These are phyloP conservation scores for Plasmodium billcollinsi DNA, from an alignment of 169 alveolate species.

Conservation along the genomic window DNA sequence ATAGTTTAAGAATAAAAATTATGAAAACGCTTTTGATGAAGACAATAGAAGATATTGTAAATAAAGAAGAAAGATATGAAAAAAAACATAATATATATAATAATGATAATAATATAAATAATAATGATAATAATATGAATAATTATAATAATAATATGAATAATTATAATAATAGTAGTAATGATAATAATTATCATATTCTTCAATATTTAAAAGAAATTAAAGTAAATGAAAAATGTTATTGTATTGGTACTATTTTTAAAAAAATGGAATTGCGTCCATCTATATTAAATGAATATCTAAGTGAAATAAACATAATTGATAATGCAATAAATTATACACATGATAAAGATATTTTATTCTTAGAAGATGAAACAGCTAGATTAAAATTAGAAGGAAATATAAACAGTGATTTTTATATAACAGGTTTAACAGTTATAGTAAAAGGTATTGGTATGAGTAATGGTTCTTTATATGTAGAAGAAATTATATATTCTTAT, in stretches of 20 bases:
- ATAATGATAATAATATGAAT: not conserved
- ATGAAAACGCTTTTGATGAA: conserved; percentile 50
- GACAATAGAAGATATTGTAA: conserved; percentile 18
- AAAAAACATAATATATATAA: not conserved
- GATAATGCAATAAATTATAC: conserved; percentile 29
- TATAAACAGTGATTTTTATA: conserved; percentile 54
- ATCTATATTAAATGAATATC: conserved; percentile 79
- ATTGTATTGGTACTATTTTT: conserved; percentile 80
- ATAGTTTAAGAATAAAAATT: conserved; percentile 26
- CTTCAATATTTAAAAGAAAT: conserved; percentile 56
- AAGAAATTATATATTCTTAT: conserved; percentile 64
- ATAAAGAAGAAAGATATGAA: not conserved
- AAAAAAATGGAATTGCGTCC: conserved; percentile 83
- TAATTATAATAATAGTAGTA: not conserved
- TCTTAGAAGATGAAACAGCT: conserved; percentile 75
- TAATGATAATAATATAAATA: not conserved
- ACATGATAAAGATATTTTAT: conserved; percentile 57
- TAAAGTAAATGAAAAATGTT: conserved; percentile 69
- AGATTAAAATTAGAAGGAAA: conserved; percentile 75
- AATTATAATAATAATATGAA: not conserved
- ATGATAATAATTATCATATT: not conserved
- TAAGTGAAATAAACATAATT: conserved; percentile 30
- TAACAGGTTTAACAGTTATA: conserved; percentile 52
- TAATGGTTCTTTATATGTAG: conserved; percentile 74
- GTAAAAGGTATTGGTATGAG: conserved; percentile 69